Evolutionary conservation across 139 green algal species (phyloP), one percentile per base, ranked within the genome.

Genomic region (Chlamydomonas sphaeroides): DNA sequence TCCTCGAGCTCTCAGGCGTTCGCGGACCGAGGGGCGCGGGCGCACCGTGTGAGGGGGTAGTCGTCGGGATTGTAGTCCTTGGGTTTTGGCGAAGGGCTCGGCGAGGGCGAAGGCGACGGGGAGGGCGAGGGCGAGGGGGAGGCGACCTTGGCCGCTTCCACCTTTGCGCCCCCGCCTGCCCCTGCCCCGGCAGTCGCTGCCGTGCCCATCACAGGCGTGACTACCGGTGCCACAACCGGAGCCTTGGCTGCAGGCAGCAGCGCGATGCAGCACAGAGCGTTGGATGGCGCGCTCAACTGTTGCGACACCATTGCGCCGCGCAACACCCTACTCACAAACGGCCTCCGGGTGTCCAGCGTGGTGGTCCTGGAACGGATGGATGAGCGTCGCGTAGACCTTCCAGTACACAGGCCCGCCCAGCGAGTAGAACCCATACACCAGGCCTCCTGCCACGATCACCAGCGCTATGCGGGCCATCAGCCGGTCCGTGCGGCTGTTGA

Each of bases 311-410:
- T n/a, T n/a, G n/a, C n/a, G n/a, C n/a, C n/a, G n/a, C n/a, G n/a
- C n/a, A n/a, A n/a, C n/a, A n/a, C n/a, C n/a, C n/a, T n/a, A n/a
- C n/a, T n/a, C n/a, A n/a, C n/a, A n/a, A n/a, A n/a, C n/a, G n/a
- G n/a, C n/a, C n/a, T n/a, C n/a, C n/a, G n/a, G n/a, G n/a, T n/a
- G n/a, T n/a, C n/a, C 45, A 53, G 45, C 11, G 45, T 30, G 20
- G 53, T 62, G 39, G 67, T 85, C 78, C 45, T 87, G 51, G 33
- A 86, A 90, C 1, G 86, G 86, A 23, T 85, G 79, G 42, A 88
- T 79, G 36, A 90, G 59, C 7, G 83, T 90, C 18, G 86, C 86
- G 39, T 90, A 90, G 45, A 88, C 67, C 30, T 59, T 83, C 86
- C 86, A 90, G 36, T 79, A 90, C 30, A 90, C 25, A 20, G 86